Conservation (phyloP, 2,329 filamentous ascomycete species). For the Juglanconis oblonga region DNA sequence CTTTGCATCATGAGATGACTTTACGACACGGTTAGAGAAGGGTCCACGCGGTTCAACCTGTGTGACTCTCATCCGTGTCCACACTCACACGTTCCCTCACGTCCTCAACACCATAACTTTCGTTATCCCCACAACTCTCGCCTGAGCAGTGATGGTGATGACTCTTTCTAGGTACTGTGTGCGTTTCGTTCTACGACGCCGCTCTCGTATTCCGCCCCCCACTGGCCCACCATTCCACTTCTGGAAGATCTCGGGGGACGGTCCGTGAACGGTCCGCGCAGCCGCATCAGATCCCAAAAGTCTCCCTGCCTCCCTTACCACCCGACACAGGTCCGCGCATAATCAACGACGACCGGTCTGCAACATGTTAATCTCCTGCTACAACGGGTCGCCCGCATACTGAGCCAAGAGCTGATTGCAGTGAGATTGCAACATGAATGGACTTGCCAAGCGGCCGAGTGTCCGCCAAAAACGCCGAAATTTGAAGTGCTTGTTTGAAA, state of each 20-base stretch:
- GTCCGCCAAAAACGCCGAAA: conserved; percentile 3
- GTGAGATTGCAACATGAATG: neutral
- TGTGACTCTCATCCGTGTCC: neutral
- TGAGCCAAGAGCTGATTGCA: neutral
- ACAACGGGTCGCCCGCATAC: neutral
- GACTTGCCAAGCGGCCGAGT: conserved; percentile 10
- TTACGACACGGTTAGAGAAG: neutral
- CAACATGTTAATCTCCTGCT: neutral
- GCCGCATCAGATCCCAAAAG: neutral
- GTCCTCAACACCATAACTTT: too few species aligned
- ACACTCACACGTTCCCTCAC: neutral
- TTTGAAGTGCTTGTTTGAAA: neutral
- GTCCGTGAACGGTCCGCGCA: neutral
- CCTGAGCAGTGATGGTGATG: neutral
- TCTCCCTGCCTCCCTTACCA: too few species aligned
- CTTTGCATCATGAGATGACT: conserved; percentile 8
- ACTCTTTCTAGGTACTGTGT: neutral
- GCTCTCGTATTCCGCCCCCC: too few species aligned
- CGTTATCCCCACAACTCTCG: too few species aligned
- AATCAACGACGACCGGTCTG: neutral
- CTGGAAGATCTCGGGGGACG: neutral
- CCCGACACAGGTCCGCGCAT: too few species aligned
- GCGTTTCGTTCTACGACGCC: neutral
- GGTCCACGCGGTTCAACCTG: neutral
- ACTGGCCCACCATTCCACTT: neutral